Conservation (phyloP, 2,329 filamentous ascomycete genomes). For the Monascus ruber region DNA sequence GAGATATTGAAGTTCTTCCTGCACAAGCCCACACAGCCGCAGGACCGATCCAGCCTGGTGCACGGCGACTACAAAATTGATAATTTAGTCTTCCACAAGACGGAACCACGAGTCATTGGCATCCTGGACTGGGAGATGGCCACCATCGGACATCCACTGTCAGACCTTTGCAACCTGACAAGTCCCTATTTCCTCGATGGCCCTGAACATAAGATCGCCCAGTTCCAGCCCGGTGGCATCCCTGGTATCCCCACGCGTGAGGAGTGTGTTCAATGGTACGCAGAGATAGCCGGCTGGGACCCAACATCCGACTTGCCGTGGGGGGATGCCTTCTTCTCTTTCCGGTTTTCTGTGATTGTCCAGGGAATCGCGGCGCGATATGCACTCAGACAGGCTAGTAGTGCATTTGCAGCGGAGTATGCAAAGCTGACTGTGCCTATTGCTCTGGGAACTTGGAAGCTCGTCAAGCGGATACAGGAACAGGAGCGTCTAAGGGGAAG, state of each 20-base stretch:
- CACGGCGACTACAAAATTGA: slow-evolving; percentile 98
- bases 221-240: slow-evolving; percentile 52
- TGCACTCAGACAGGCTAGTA: slow-evolving; percentile 79
- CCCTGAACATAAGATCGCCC: slow-evolving; percentile 24
- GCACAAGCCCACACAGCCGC: slow-evolving; percentile 57
- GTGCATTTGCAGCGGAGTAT: slow-evolving; percentile 64
- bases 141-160: slow-evolving; percentile 89
- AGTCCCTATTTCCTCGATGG: slow-evolving; percentile 28
- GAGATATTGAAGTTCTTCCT: slow-evolving; percentile 71
- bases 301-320: slow-evolving; percentile 47
- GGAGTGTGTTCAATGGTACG: slow-evolving; percentile 55
- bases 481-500: slow-evolving; percentile 27
- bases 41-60: slow-evolving; percentile 66
- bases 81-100: slow-evolving; percentile 81
- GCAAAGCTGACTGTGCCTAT: slow-evolving; percentile 58
- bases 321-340: slow-evolving; percentile 53
- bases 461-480: slow-evolving; percentile 46
- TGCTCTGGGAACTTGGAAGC: slow-evolving; percentile 66
- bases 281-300: slow-evolving; percentile 59
- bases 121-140: slow-evolving; percentile 99
- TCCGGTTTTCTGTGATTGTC: slow-evolving; percentile 51
- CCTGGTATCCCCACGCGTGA: slow-evolving; percentile 54
- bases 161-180: slow-evolving; percentile 72
- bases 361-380: slow-evolving; percentile 90
- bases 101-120: slow-evolving; percentile 76